Percentiles rank a stretch among this genome's conserved stretches.
Conservation (phyloP, 768 basidiomycete genomes). For the Lactarius deliciosus region DNA sequence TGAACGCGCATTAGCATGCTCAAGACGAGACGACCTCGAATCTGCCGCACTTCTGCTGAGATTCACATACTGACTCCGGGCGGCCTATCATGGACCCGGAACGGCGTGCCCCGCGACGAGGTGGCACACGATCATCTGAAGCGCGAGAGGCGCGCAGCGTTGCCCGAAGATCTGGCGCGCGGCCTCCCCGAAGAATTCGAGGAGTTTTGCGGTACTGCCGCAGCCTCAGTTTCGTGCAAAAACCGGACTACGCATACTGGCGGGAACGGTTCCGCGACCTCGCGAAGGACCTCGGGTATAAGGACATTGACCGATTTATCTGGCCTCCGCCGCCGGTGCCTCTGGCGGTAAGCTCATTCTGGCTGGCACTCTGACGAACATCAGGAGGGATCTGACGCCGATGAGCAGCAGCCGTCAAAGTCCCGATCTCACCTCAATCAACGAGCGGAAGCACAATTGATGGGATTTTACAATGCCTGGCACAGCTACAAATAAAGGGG, state of each 20-base stretch:
- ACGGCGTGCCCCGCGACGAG: slow-evolving; percentile 73
- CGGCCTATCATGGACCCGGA: slow-evolving; percentile 75
- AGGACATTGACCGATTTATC: slow-evolving; percentile 57
- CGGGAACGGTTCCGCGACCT: slow-evolving; percentile 61
- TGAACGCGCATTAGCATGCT: slow-evolving; percentile 53
- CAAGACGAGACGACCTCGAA: slow-evolving; percentile 77
- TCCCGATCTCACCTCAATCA: slow-evolving; percentile 37
- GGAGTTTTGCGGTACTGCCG: slow-evolving; percentile 75
- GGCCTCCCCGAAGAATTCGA: slow-evolving; percentile 72
- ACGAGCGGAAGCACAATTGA: background rate
- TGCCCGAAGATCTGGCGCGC: slow-evolving; percentile 65
- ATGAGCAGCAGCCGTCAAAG: slow-evolving; percentile 24
- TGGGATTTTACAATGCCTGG: slow-evolving; percentile 21
- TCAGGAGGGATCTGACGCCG: background rate
- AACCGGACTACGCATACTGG: slow-evolving; percentile 69
- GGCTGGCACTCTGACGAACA: background rate
- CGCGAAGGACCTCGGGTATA: slow-evolving; percentile 59
- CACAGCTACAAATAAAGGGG: slow-evolving; percentile 32
- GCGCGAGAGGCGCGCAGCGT: slow-evolving; percentile 58
- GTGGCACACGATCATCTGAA: slow-evolving; percentile 62
- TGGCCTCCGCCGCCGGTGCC: slow-evolving; percentile 56
- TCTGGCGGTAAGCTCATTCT: slow-evolving; percentile 31
- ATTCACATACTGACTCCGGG: slow-evolving; percentile 73
- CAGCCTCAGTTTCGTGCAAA: slow-evolving; percentile 63
- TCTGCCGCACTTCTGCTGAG: slow-evolving; percentile 73